A percentile compares a stretch with the other conserved stretches of the same genome.
These are phyloP conservation scores for Penicillium pulvis DNA, from an alignment of 495 filamentous ascomycete species.

Conservation along the genomic window DNA sequence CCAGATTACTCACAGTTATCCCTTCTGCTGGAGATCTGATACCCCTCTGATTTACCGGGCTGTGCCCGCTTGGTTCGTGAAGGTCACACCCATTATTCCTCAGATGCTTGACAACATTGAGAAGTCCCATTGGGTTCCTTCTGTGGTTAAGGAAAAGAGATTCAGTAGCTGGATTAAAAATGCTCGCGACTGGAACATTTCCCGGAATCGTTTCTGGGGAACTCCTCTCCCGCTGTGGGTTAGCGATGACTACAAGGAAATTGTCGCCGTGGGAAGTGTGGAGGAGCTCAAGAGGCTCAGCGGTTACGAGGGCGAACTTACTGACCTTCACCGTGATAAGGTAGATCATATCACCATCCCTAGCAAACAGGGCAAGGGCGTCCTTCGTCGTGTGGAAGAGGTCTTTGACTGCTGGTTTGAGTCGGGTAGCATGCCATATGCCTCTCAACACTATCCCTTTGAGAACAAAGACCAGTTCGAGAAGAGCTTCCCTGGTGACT, in stretches of 20 bases:
- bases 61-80: slow-evolving; percentile 95
- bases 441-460: slow-evolving; percentile 91
- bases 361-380: slow-evolving; percentile 85
- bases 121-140: slow-evolving; percentile 91
- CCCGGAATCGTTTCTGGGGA: slow-evolving; percentile 95
- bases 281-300: slow-evolving; percentile 84
- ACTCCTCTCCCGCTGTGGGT: slow-evolving; percentile 94
- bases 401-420: slow-evolving; percentile 99
- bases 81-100: slow-evolving; percentile 81
- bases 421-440: slow-evolving; percentile 96
- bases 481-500: slow-evolving; percentile 86
- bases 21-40: slow-evolving; percentile 94
- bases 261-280: slow-evolving; percentile 84
- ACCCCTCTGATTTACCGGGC: slow-evolving; percentile 94
- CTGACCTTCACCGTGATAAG: slow-evolving; percentile 92
- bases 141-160: slow-evolving; percentile 86
- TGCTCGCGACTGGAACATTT: slow-evolving; percentile 97
- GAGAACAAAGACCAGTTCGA: slow-evolving; percentile 86
- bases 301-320: slow-evolving; percentile 80
- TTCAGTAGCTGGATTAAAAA: slow-evolving; percentile 87
- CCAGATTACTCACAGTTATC: slow-evolving; percentile 91
- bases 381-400: slow-evolving; percentile 78
- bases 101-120: slow-evolving; percentile 89
- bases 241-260: slow-evolving; percentile 82
- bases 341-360: slow-evolving; percentile 97